phyloP scores from a whole-genome alignment of 2,329 filamentous ascomycete species.

The Coniochaeta hoffmannii region DNA sequence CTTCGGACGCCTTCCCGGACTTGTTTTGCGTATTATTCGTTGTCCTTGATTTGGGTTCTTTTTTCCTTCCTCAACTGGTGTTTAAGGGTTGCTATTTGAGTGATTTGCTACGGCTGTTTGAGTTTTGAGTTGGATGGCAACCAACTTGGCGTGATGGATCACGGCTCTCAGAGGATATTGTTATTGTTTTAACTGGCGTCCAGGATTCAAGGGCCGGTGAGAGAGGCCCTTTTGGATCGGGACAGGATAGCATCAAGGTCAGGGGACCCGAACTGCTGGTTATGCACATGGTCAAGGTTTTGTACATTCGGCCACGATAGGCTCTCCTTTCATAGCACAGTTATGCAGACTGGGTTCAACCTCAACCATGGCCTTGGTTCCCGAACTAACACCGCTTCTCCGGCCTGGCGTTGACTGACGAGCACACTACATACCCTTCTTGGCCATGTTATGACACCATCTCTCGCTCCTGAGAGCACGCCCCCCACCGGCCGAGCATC shows the following conservation, averaged over 20 bases:
- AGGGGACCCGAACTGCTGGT: not conserved
- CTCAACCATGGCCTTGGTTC: not conserved
- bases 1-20: not conserved
- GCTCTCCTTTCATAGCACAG: not conserved
- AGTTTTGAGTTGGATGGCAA: not conserved
- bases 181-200: constrained; percentile 5
- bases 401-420: no score
- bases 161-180: not conserved
- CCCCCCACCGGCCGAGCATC: no score
- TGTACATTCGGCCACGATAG: not conserved
- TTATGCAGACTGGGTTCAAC: not conserved
- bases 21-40: not conserved
- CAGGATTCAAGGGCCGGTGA: constrained; percentile 13
- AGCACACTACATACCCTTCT: no score
- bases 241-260: not conserved
- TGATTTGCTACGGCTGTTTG: not conserved
- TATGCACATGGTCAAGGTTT: not conserved
- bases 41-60: not conserved
- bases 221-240: constrained; percentile 13
- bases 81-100: not conserved
- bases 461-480: no score
- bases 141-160: not conserved
- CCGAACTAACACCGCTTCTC: no score
- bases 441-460: no score
- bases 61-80: not conserved